Evolutionary conservation across 106 monocot genomes (phyloP), one percentile per base, ranked within the genome.

Genomic region (Phalaenopsis equestris): DNA sequence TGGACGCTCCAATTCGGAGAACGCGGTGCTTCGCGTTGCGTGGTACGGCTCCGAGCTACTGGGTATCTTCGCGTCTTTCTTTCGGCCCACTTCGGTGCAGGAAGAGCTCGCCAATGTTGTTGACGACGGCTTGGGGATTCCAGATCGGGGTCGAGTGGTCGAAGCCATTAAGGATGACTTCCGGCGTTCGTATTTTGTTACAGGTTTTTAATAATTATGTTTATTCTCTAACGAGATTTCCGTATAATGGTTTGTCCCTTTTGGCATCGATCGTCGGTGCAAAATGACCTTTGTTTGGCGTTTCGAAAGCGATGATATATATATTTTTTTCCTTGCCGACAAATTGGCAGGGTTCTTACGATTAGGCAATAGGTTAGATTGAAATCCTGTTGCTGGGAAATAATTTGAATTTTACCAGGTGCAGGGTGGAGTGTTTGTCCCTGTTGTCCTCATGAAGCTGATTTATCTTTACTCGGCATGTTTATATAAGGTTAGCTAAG

Each of bases 1-100:
- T 8, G 77, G 41, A 10, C 73, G 82, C 52, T 80, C 87, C 39
- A 52, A 15, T 3, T 77, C 92, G 55, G 92, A 95, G 83, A 95
- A 92, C 77, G 88, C 81, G 19, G 88, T 89, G 75, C 90, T 95
- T 19, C 88, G 75, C 82, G 46, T 81, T 16, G 92, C 95, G 7
- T 95, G 95, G 95, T 95, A 95, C 79, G 87, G 90, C 45, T 95
- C 92, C n/a, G 92, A 95, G 84, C 84, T 95, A 39, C 92, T 95
- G 1, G 95, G 95, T 6, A 82, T 92, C 76, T 90, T 86, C 21
- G 88, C 88, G 1, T 95, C 92, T 37, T 68, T 94, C 67, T 85
- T 94, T 80, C 87, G 93, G 15, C 89, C 86, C 0, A 56, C 82
- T 67, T 64, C 73, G 19, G 79, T 72, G 10, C 41, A 47, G 3